A percentile compares a stretch with the other conserved stretches of the same genome.
Evolutionary conservation across 768 basidiomycete genomes (phyloP).

Genomic region (Macrocybe gigantea): DNA sequence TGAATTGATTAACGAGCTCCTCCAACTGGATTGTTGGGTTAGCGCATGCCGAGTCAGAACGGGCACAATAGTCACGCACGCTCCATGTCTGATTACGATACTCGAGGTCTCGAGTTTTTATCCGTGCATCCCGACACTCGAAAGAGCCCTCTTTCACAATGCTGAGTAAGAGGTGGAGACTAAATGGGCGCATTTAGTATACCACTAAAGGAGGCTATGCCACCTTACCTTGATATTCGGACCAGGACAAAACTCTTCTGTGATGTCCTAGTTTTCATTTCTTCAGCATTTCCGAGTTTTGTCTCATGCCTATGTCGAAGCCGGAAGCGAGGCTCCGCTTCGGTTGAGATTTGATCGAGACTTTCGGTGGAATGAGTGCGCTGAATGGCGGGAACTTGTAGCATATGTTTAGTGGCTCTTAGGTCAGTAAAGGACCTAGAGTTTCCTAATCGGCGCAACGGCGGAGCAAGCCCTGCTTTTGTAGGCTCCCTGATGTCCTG

Average conservation of each 20-base stretch:
- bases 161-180: constrained; percentile 68
- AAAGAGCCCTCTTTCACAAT: constrained; percentile 83
- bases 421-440: constrained; percentile 73
- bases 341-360: no score
- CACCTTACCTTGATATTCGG: constrained; percentile 58
- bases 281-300: constrained; percentile 53
- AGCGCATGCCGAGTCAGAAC: neutral
- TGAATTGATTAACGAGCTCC: constrained; percentile 72
- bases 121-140: constrained; percentile 71
- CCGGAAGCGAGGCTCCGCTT: constrained; percentile 2
- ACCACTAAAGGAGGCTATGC: constrained; percentile 10
- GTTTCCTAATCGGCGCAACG: constrained; percentile 45
- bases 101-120: constrained; percentile 74
- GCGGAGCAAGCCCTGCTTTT: constrained; percentile 25
- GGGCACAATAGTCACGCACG: constrained; percentile 36
- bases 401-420: constrained; percentile 30
- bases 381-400: constrained; percentile 11
- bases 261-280: constrained; percentile 76
- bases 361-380: no score
- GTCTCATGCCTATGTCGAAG: constrained; percentile 7
- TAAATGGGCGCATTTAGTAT: constrained; percentile 15
- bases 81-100: constrained; percentile 82
- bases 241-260: constrained; percentile 83
- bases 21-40: constrained; percentile 49
- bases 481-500: constrained; percentile 11